These are phyloP conservation scores for Cryphonectria naterciae DNA, from an alignment of 2,329 filamentous ascomycete genomes.

Conservation along the genomic window DNA sequence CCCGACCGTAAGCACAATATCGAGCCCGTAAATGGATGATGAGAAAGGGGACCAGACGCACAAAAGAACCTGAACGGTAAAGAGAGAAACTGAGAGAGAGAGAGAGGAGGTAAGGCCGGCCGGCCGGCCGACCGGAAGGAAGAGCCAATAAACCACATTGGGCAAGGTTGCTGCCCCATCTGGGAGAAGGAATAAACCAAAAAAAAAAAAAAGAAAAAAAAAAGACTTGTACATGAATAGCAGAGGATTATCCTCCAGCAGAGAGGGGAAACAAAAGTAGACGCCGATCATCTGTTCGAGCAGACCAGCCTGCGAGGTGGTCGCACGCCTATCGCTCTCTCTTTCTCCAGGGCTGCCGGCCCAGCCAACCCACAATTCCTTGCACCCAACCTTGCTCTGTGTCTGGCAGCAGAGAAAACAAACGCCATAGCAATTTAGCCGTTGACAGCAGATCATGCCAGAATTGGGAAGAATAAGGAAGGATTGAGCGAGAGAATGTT, in stretches of 20 bases:
- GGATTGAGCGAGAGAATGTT: not conserved
- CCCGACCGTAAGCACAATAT: constrained; percentile 9
- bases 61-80: constrained; percentile 1
- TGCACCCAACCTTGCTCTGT: constrained; percentile 6
- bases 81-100: not conserved
- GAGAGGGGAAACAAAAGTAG: constrained; percentile 2
- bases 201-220: not conserved
- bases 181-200: constrained; percentile 14
- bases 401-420: not conserved
- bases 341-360: constrained; percentile 11
- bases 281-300: constrained; percentile 10
- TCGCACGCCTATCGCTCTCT: constrained; percentile 11
- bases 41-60: constrained; percentile 4
- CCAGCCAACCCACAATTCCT: constrained; percentile 16
- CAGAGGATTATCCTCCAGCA: constrained; percentile 16
- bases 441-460: not conserved
- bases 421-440: not conserved
- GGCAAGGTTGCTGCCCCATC: not conserved
- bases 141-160: constrained; percentile 20
- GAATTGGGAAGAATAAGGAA: not conserved
- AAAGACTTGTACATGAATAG: constrained; percentile 26
- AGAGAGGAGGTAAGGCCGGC: constrained; percentile 12
- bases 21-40: not conserved
- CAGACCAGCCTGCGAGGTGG: constrained; percentile 22
- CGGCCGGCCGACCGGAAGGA: constrained; percentile 18